Evolutionary conservation across 306 rosid species (phyloP), one percentile per base, ranked within the genome.

Genomic region (Castanea crenata): DNA sequence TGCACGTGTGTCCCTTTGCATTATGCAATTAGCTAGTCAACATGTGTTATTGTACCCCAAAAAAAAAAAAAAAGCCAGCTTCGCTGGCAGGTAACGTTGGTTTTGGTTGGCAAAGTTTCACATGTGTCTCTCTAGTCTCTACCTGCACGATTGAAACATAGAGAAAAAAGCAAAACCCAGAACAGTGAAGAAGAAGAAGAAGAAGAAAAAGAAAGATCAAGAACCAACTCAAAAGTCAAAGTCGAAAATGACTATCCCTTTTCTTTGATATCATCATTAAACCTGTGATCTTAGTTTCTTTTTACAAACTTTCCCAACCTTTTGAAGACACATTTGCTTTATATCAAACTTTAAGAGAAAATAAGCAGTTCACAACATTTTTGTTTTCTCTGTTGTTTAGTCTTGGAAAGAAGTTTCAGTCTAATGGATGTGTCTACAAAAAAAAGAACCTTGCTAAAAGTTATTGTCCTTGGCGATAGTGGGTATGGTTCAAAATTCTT

Each of bases 401-500:
- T 73, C 76, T 63, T 23, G 25, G 41, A 8, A 10, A 55, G 58
- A 41, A 20, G 55, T 79, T 65, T 64, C 56, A 69, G 55, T 70
- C 73, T 64, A 38, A 91, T 91, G 98, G 92, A 93, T 14, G 38
- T 15, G 81, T 81, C 97, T 55, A 79, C 74, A 32, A 80, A 81
- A 71, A 86, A 78, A 76, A 86, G 97, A 85, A 90, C 88, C 29
- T 85, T 93, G 85, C 95, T 92, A 25, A 92, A 94, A 88, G 92
- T 92, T 78, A 92, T 94, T 71, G 88, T 92, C 83, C 97, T 94
- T 68, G 99, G 99, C 32, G 97, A 94, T 76, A 86, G 97, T 74
- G 99, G 99, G 99, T 94, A 89, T 51, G 88, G 9, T n/a, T 4
- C 74, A 2, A 7, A 55, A 18, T 51, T 54, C 64, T 55, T 12